Evolutionary conservation across 1,139 yeast species (phyloP), one percentile per base, ranked within the genome.

Genomic region (Schwanniomyces etchellsii): DNA sequence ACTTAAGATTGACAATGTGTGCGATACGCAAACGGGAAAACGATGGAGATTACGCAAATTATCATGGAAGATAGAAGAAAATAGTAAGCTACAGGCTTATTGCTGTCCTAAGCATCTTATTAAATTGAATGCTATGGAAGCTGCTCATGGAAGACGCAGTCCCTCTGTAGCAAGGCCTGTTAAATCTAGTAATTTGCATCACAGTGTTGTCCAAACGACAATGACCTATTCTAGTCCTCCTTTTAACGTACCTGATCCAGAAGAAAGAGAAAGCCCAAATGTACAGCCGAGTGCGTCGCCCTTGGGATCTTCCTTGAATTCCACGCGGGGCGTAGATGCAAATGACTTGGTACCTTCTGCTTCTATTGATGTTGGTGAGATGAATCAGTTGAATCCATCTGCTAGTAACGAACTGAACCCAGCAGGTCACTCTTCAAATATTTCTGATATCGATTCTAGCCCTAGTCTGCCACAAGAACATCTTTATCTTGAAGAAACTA

Each of bases 21-120:
- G 81, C 1, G 59, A 67, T 24, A 45, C 51, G 12, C 61, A 57
- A 10, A 64, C 58, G 10, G 72, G 67, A 38, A 68, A 88, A 40
- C 69, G 96, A 40, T 91, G 98, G 98, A 72, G 94, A 53, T 81
- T 93, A 89, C 70, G 96, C 32, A 84, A 88, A 52, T 57, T 91
- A 31, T 70, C 70, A 35, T 91, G 98, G 97, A 70, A 88, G 44
- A 70, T 91, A n/a, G 96, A 89, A 48, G 98, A 91, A 52, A 70
- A 70, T 28, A 70, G 79, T 10, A 77, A 78, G 44, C 67, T 86
- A 20, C 64, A 72, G 40, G 73, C 78, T 2, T 53, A 64, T 40
- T 60, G 78, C 14, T 85, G 95, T 55, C 50, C 56, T 5, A 57
- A 51, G 21, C 95, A 85, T 51, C 49, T 49, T 24, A 35, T 52